A percentile compares a stretch with the other conserved stretches of the same genome.
These are phyloP conservation scores for Backusella mclennaniae DNA, from an alignment of 192 early-diverging fungal species.

Conservation along the genomic window DNA sequence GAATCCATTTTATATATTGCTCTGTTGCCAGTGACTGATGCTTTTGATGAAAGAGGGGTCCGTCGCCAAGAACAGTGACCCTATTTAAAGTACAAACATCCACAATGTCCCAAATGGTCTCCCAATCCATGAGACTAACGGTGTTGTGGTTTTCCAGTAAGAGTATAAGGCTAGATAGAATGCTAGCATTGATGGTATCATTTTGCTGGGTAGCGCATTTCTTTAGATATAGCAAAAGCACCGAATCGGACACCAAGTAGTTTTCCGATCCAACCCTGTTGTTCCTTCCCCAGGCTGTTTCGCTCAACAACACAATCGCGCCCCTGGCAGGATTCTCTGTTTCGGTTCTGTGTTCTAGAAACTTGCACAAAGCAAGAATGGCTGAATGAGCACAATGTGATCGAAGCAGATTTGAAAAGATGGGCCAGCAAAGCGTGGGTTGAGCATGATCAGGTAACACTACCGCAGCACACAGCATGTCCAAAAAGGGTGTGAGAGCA, in stretches of 20 bases:
- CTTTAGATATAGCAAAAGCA: slow-evolving; percentile 32
- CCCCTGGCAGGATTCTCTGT: slow-evolving; percentile 43
- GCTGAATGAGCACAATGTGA: slow-evolving; percentile 62
- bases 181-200: slow-evolving; percentile 12
- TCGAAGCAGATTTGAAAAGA: slow-evolving; percentile 61
- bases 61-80: background rate
- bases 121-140: slow-evolving; percentile 34
- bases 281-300: slow-evolving; percentile 52
- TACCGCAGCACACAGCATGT: slow-evolving; percentile 50
- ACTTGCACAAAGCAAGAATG: slow-evolving; percentile 54
- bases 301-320: slow-evolving; percentile 53
- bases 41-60: background rate
- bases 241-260: slow-evolving; percentile 29
- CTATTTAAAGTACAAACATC: slow-evolving; percentile 10
- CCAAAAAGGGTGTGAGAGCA: slow-evolving; percentile 45
- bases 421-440: slow-evolving; percentile 42
- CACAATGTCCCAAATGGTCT: slow-evolving; percentile 34
- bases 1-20: slow-evolving; percentile 14
- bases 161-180: slow-evolving; percentile 18
- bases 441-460: background rate
- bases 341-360: slow-evolving; percentile 34
- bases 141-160: slow-evolving; percentile 11
- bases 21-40: background rate
- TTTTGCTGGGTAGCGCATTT: slow-evolving; percentile 17
- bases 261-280: slow-evolving; percentile 11